Conservation (phyloP, 441 rosid genomes). For the Aquilaria agallochum region DNA sequence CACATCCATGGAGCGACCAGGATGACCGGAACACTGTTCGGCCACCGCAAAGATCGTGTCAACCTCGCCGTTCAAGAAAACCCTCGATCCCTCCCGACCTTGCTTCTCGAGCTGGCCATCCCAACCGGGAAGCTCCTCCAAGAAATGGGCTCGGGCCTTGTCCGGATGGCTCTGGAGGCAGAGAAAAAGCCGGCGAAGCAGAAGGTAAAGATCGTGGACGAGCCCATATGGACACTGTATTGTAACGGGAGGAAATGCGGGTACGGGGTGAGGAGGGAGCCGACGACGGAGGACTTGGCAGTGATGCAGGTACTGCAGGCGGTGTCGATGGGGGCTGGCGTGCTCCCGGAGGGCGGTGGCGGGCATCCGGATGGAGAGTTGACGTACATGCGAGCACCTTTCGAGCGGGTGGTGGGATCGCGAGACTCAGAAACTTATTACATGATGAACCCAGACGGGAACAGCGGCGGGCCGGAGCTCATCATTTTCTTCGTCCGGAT, state of each 20-base stretch:
- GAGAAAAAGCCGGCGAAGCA: slow-evolving; percentile 55
- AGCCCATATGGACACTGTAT: slow-evolving; percentile 75
- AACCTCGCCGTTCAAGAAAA: slow-evolving; percentile 72
- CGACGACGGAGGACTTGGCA: slow-evolving; percentile 62
- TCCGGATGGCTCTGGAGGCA: slow-evolving; percentile 72
- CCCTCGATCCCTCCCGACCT: slow-evolving; percentile 59
- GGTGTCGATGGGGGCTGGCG: slow-evolving; percentile 82
- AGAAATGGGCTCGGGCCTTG: slow-evolving; percentile 68
- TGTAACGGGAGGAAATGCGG: slow-evolving; percentile 74
- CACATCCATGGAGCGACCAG: slow-evolving; percentile 77
- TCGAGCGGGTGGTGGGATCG: slow-evolving; percentile 77
- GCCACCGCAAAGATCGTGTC: slow-evolving; percentile 57
- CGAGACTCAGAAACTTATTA: slow-evolving; percentile 85
- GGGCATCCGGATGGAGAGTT: slow-evolving; percentile 55
- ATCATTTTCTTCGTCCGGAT: slow-evolving; percentile 59
- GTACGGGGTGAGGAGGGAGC: slow-evolving; percentile 70
- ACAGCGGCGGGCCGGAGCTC: slow-evolving; percentile 56
- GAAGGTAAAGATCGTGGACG: slow-evolving; percentile 58
- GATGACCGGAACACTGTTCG: slow-evolving; percentile 72
- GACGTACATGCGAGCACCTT: slow-evolving; percentile 75
- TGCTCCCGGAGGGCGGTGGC: slow-evolving; percentile 38
- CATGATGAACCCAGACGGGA: slow-evolving; percentile 79
- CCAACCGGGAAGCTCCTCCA: slow-evolving; percentile 72
- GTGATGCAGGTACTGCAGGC: slow-evolving; percentile 78
- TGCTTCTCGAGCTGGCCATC: slow-evolving; percentile 57